phyloP scores from a whole-genome alignment of 2,329 filamentous ascomycete species.

The Fusarium subtropicale region DNA sequence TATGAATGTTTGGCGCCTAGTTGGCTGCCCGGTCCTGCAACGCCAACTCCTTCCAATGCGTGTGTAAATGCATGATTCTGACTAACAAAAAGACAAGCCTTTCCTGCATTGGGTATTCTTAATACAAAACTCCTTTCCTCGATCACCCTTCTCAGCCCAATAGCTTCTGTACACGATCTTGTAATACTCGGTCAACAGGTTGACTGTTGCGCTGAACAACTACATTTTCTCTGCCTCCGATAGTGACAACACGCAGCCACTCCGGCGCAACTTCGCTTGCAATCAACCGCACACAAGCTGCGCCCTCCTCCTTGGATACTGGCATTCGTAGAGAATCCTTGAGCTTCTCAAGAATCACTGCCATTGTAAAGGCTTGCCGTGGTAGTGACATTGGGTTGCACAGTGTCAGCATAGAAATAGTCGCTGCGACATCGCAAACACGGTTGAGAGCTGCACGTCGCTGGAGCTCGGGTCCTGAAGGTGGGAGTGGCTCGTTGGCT shows the following conservation, averaged over 20 bases:
- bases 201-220: conserved; percentile 63
- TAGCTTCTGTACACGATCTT: conserved; percentile 54
- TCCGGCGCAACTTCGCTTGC: conserved; percentile 66
- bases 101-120: conserved; percentile 35
- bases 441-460: conserved; percentile 75
- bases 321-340: conserved; percentile 73
- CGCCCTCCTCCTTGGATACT: conserved; percentile 64
- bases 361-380: conserved; percentile 74
- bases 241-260: conserved; percentile 65
- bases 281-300: conserved; percentile 62
- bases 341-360: conserved; percentile 71
- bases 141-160: conserved; percentile 39
- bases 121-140: neutral
- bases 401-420: conserved; percentile 74
- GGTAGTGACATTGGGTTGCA: conserved; percentile 62
- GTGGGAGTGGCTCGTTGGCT: conserved; percentile 65
- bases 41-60: conserved; percentile 37
- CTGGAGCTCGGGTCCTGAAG: conserved; percentile 67
- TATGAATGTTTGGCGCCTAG: conserved; percentile 5
- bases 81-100: conserved; percentile 11
- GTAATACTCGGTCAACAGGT: conserved; percentile 54
- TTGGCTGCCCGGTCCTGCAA: conserved; percentile 24
- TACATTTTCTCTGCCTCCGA: conserved; percentile 67
- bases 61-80: conserved; percentile 31
- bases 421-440: conserved; percentile 74